Conservation (phyloP, 2,329 filamentous ascomycete genomes). For the Colletotrichum phormii region DNA sequence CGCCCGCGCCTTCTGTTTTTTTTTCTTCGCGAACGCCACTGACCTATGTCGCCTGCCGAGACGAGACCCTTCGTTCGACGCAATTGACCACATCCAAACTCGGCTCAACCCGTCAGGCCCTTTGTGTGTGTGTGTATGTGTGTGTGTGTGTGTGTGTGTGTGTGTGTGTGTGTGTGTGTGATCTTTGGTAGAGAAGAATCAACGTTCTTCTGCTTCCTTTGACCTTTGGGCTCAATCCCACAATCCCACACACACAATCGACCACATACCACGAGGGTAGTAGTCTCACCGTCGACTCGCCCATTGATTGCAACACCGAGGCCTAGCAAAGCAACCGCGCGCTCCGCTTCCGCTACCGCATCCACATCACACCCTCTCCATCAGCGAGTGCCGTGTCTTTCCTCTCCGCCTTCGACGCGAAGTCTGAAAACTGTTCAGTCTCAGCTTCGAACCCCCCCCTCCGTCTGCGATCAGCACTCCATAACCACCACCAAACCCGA, state of each 20-base stretch:
- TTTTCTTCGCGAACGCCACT: slow-evolving; percentile 22
- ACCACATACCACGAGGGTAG: background rate
- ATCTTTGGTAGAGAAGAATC: background rate
- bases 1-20: background rate
- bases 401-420: slow-evolving; percentile 9
- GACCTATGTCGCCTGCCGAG: slow-evolving; percentile 33
- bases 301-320: slow-evolving; percentile 1
- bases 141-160: too few relatives aligned
- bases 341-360: slow-evolving; percentile 3
- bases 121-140: background rate
- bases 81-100: slow-evolving; percentile 20
- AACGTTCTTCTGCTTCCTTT: background rate
- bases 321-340: slow-evolving; percentile 25
- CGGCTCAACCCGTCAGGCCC: slow-evolving; percentile 18
- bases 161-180: background rate
- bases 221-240: background rate
- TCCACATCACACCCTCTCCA: slow-evolving; percentile 9
- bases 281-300: background rate
- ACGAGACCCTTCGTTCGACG: background rate
- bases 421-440: slow-evolving; percentile 25
- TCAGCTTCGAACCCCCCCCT: slow-evolving; percentile 15
- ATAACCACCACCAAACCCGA: slow-evolving; percentile 1
- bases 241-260: background rate
- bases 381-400: slow-evolving; percentile 2
- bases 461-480: slow-evolving; percentile 21